A percentile compares a stretch with the other conserved stretches of the same genome.
phyloP scores from a whole-genome alignment of 768 basidiomycete species.

The Phanerochaete carnosa region DNA sequence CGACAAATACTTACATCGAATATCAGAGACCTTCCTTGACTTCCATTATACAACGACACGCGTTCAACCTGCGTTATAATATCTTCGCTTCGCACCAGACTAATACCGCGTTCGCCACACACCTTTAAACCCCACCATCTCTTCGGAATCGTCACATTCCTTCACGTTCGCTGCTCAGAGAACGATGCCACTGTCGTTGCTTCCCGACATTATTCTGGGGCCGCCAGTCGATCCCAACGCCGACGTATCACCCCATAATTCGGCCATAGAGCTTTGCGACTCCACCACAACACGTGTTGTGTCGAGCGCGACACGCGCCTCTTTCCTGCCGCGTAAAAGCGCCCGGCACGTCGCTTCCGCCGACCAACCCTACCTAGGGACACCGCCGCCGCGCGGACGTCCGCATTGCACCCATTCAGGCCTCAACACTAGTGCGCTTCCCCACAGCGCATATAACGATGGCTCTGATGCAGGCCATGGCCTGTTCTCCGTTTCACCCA shows the following conservation, averaged over 20 bases:
- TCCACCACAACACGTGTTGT: too few relatives aligned
- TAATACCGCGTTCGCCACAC: background rate
- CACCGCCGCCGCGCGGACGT: background rate
- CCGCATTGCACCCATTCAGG: background rate
- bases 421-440: background rate
- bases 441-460: background rate
- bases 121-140: background rate
- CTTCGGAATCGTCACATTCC: background rate
- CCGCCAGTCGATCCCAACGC: background rate
- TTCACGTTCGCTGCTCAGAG: too few relatives aligned
- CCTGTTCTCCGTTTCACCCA: background rate
- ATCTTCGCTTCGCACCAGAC: background rate
- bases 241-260: too few relatives aligned
- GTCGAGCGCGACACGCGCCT: too few relatives aligned
- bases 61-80: background rate
- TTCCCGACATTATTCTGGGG: background rate
- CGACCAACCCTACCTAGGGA: background rate
- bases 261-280: too few relatives aligned
- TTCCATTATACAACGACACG: background rate
- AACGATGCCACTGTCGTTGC: background rate
- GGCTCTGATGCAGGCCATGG: background rate
- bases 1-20: background rate
- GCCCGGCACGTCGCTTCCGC: background rate
- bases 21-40: background rate
- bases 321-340: background rate